Base-by-base conservation (phyloP, 2,329 filamentous ascomycete genomes). In the Pseudogymnoascus sp. region DNA sequence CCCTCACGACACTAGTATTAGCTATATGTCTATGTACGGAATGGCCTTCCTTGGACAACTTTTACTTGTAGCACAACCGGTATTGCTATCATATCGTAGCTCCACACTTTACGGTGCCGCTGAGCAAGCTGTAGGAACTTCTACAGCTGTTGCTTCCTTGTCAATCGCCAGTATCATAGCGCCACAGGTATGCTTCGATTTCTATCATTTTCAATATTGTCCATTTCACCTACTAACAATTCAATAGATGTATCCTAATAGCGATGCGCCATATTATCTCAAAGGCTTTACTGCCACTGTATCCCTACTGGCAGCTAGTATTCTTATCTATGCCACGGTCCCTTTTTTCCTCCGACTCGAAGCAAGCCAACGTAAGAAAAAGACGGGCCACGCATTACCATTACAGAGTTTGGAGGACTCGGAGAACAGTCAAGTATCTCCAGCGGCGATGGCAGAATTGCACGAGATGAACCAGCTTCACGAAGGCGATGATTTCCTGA, bases 11-110 rank as follows among this genome's bases (percentile, higher is more conserved):
- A 42, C 35, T 35, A 44, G 13, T 3, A 61, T 61, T 26, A 61
- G 35, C 35, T 35, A 19, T 29, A 61, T 61, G 2, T 31, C 37
- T 23, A 61, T 67, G 33, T 68, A 69, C 33, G 67, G 68, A 7
- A 62, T 68, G 61, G 66, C 68, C 19, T 70, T 65, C 44, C 65
- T 69, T 19, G 66, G 67, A n/a, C 64, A 70, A 21, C 64, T 67
- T 61, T 64, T 67, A 19, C 65, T 63, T 15, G 65, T 71, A 9
- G 35, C 59, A 37, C 59, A 61, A 15, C 59, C 59, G 23, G 35
- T 61, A 29, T 29, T 61, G 23, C 40, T 61, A 61, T 61, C 59
- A 5, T 61, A 61, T n/a, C 59, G 59, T 9, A 61, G 31, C 29
- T 35, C 59, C n/a, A 61, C 59, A 9, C 35, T 61, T 1, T 61